phyloP scores from a whole-genome alignment of 306 rosid species.

The Acmispon strigosus region DNA sequence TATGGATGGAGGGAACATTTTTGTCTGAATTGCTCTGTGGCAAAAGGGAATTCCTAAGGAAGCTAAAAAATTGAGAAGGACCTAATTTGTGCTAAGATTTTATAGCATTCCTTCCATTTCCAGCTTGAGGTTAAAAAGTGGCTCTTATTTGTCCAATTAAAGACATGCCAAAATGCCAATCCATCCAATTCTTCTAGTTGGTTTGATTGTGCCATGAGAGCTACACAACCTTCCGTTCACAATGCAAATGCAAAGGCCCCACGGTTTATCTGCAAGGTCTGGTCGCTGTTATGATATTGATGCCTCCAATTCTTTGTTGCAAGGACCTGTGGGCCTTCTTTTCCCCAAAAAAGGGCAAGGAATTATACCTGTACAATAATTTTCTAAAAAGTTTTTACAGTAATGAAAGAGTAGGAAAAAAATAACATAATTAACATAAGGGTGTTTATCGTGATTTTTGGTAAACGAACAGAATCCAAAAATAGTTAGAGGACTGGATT shows the following conservation, averaged over 20 bases:
- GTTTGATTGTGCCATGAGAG: not conserved
- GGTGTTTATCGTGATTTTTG: too few species aligned
- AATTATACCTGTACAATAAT: too few species aligned
- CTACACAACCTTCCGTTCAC: constrained; percentile 15
- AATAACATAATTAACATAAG: too few species aligned
- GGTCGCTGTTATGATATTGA: constrained; percentile 7
- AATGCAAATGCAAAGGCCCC: not conserved
- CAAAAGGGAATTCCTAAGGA: constrained; percentile 29
- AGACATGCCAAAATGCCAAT: not conserved
- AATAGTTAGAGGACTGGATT: too few species aligned
- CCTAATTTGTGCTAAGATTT: constrained; percentile 21
- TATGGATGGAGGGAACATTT: not conserved
- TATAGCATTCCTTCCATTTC: constrained; percentile 16
- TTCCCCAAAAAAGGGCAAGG: too few species aligned
- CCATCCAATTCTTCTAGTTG: not conserved
- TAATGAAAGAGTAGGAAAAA: too few species aligned
- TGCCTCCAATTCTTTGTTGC: constrained; percentile 1
- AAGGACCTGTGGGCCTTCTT: constrained; percentile 8
- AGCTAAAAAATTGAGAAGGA: not conserved
- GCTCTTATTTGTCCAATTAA: constrained; percentile 4
- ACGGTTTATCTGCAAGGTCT: not conserved
- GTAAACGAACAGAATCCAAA: too few species aligned
- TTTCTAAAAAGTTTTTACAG: too few species aligned
- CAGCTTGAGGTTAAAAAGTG: constrained; percentile 20
- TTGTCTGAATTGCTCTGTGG: not conserved